Base-by-base conservation (phyloP, 225 moss, liverwort and hornwort genomes). In the Ulota crispa region DNA sequence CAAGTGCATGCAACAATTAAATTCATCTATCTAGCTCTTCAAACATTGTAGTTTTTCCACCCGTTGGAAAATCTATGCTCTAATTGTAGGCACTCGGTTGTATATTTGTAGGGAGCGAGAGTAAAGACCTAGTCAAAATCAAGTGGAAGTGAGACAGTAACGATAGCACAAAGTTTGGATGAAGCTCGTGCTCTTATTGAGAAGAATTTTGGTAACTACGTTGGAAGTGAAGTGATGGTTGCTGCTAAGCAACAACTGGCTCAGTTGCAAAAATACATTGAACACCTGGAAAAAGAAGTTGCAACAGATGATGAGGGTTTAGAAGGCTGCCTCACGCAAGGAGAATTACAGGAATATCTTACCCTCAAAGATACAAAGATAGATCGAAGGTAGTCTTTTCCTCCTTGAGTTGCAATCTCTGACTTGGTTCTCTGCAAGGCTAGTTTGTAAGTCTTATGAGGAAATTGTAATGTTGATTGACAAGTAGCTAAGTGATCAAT, bases 141-240 rank as follows among this genome's bases (percentile, higher is more conserved):
- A 78, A 82, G 90, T 27, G 85, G 83, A 68, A 84, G 86, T 78
- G 82, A 78, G 54, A 53, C 90, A 26, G 86, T 90, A 54, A 88
- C 87, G 63, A 88, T 89, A 59, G 93, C 93, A 36, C 84, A 95
- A 86, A 93, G 87, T 80, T 81, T 98, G 57, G 89, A 91, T 56
- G 94, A 98, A 72, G 95, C 97, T 41, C 93, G 95, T 80, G 92
- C 93, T 72, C 85, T 98, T n/a, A 93, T 98, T 64, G 95, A 98
- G 80, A 92, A 94, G 78, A 98, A 95, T 89, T 98, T 95, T 85
- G 97, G 97, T 65, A 98, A 98, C 69, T 98, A 98, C 73, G 89
- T 98, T 18, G 97, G 97, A 78, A 93, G 97, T 87, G 97, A 98
- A 90, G 97, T 95, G 68, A 87, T 95, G 89, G 90, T 94, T 69